Evolutionary conservation across 179 eudicot genomes (phyloP).

Genomic region (Actinidia chinensis): DNA sequence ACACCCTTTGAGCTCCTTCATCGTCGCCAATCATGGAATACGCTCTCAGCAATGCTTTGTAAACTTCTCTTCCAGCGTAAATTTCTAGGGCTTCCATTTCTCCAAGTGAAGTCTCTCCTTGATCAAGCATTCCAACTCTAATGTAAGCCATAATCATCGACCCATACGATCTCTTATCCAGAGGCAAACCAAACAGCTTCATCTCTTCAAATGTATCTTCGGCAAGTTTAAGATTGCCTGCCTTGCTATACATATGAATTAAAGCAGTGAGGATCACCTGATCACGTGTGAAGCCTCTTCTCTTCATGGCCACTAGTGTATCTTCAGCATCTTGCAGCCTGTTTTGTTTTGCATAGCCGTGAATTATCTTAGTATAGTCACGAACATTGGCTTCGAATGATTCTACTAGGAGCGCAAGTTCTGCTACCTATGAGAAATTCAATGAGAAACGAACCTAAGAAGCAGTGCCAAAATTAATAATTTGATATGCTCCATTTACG

Average conservation of each 20-base stretch:
- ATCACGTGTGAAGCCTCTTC: slow-evolving; percentile 62
- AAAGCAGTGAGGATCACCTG: slow-evolving; percentile 79
- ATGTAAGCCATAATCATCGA: slow-evolving; percentile 91
- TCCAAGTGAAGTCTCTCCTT: slow-evolving; percentile 54
- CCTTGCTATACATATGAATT: slow-evolving; percentile 87
- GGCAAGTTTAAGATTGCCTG: slow-evolving; percentile 64
- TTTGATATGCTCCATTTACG: neutral
- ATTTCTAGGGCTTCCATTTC: slow-evolving; percentile 69
- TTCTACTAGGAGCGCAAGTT: slow-evolving; percentile 66
- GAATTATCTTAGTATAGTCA: slow-evolving; percentile 85
- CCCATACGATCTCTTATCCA: slow-evolving; percentile 81
- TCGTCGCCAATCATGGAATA: slow-evolving; percentile 80
- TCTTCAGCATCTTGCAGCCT: slow-evolving; percentile 67
- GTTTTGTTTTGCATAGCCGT: slow-evolving; percentile 61
- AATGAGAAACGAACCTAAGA: neutral
- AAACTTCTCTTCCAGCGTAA: slow-evolving; percentile 78
- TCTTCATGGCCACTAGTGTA: slow-evolving; percentile 50
- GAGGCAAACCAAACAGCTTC: slow-evolving; percentile 59
- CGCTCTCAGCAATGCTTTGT: slow-evolving; percentile 78
- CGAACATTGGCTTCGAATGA: slow-evolving; percentile 87
- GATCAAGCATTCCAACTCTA: slow-evolving; percentile 56
- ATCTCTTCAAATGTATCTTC: slow-evolving; percentile 69
- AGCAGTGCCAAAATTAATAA: neutral
- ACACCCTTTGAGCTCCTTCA: slow-evolving; percentile 77
- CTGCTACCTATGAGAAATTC: slow-evolving; percentile 47